A percentile compares a stretch with the other conserved stretches of the same genome.
Conservation (phyloP, 257 asterid species). For the Verbascum thapsus region DNA sequence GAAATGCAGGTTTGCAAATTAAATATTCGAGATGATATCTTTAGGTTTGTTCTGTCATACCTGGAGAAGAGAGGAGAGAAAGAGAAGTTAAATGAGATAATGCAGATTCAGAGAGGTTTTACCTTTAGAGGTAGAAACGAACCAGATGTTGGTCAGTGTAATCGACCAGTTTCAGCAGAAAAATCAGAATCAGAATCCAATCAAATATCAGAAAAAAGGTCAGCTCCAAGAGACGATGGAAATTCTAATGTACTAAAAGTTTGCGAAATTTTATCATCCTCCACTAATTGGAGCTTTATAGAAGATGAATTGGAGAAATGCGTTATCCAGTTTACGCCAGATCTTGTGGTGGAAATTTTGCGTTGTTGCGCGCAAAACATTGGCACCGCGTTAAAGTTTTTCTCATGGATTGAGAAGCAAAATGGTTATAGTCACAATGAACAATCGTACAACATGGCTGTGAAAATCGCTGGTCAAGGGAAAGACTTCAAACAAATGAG, state of each 20-base stretch:
- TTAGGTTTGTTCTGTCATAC: slow-evolving; percentile 42
- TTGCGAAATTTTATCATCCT: slow-evolving; percentile 50
- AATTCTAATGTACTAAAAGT: slow-evolving; percentile 41
- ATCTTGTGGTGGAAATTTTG: slow-evolving; percentile 58
- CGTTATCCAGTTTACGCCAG: slow-evolving; percentile 46
- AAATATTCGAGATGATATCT: slow-evolving; percentile 43
- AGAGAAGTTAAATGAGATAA: slow-evolving; percentile 41
- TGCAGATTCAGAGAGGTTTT: slow-evolving; percentile 37
- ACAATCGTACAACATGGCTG: slow-evolving; percentile 69
- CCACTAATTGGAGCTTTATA: slow-evolving; percentile 56
- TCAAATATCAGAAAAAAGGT: slow-evolving; percentile 31
- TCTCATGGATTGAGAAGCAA: slow-evolving; percentile 74
- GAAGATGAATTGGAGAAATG: slow-evolving; percentile 63
- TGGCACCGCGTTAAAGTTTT: slow-evolving; percentile 57
- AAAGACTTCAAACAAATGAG: slow-evolving; percentile 84
- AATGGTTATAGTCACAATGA: slow-evolving; percentile 54
- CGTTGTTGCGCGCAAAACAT: slow-evolving; percentile 44
- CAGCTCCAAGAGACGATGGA: slow-evolving; percentile 25
- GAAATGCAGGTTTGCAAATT: slow-evolving; percentile 48
- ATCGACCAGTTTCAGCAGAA: slow-evolving; percentile 26
- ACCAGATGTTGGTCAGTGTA: slow-evolving; percentile 21
- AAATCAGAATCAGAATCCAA: slow-evolving; percentile 28
- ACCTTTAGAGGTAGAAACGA: slow-evolving; percentile 25
- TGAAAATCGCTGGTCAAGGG: slow-evolving; percentile 79
- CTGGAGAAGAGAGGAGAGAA: slow-evolving; percentile 59